phyloP scores from a whole-genome alignment of 2,329 filamentous ascomycete genomes.

The Venturia asperata region DNA sequence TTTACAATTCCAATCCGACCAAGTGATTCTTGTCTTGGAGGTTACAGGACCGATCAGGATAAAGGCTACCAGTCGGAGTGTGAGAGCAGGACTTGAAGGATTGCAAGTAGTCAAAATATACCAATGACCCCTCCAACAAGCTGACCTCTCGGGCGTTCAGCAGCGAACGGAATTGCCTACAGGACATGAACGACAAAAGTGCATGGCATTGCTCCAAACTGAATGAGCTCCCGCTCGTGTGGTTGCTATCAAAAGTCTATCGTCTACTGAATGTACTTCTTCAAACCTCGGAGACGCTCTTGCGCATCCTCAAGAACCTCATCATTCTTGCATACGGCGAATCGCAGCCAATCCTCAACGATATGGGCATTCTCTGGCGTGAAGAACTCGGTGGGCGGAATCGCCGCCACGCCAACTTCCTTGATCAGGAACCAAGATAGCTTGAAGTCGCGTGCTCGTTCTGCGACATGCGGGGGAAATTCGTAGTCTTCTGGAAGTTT shows the following conservation, averaged over 20 bases:
- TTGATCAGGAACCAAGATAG: constrained; percentile 95
- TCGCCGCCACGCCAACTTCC: constrained; percentile 90
- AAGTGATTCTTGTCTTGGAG: no score
- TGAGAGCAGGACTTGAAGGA: no score
- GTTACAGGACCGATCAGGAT: no score
- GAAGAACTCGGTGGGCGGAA: constrained; percentile 96
- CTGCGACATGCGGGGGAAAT: constrained; percentile 83
- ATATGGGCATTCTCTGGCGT: constrained; percentile 75
- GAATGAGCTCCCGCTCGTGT: not conserved
- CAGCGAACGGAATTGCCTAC: not conserved
- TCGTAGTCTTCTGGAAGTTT: constrained; percentile 75
- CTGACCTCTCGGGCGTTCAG: not conserved
- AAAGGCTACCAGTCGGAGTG: no score
- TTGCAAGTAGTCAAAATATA: no score
- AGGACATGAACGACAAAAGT: not conserved
- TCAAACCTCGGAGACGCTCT: constrained; percentile 43
- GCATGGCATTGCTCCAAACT: not conserved
- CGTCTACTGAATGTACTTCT: constrained; percentile 39
- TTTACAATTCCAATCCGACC: no score
- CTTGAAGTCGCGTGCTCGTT: constrained; percentile 85
- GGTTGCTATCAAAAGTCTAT: not conserved
- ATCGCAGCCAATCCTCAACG: constrained; percentile 87
- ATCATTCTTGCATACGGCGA: constrained; percentile 95
- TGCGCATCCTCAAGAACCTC: constrained; percentile 54
- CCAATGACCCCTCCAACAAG: no score